Evolutionary conservation across 306 rosid species (phyloP), one percentile per base, ranked within the genome.

Genomic region (Malus fusca): DNA sequence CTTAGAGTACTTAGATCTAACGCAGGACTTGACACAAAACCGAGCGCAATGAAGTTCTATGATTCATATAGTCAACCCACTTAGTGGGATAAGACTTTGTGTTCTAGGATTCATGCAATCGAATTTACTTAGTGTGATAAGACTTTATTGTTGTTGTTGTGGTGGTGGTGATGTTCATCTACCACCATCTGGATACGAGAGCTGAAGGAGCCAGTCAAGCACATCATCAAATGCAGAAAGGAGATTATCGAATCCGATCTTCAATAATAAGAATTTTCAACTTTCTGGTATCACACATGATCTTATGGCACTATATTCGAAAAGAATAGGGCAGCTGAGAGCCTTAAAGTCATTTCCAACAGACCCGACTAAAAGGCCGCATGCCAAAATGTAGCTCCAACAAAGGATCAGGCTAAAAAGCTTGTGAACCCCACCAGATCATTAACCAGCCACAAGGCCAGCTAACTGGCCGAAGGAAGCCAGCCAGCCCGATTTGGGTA

Each of bases 351-450:
- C 40, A 35, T 35, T 2, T 6, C 40, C 0, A 35, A 40, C 2
- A 0, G 40, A 35, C 9, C 0, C 0, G 0, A 2, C 9, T 35
- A 35, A 35, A 7, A 9, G 40, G 2, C 0, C 0, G 0, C 7
- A 35, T 0, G 9, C 9, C 40, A 35, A 35, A 35, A 35, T 7
- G 7, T 35, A 35, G 9, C 40, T 35, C 1, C 2, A 35, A 35
- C 9, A 0, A 2, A 35, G 0, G 0, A 1, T 0, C 9, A 7
- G 0, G 1, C 0, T 2, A 35, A 35, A 35, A 35, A 0, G 2
- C 2, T 7, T 37, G 0, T 37, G 42, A 2, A 0, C 9, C 9
- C 42, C 42, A 37, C 42, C 9, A 0, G 2, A 0, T 0, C 9
- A 37, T 7, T 7, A 37, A 37, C 42, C 0, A 7, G 2, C 42